phyloP scores from a whole-genome alignment of 1,284 basidiomycete genomes.

The Leccinum brunneo-olivaceum region DNA sequence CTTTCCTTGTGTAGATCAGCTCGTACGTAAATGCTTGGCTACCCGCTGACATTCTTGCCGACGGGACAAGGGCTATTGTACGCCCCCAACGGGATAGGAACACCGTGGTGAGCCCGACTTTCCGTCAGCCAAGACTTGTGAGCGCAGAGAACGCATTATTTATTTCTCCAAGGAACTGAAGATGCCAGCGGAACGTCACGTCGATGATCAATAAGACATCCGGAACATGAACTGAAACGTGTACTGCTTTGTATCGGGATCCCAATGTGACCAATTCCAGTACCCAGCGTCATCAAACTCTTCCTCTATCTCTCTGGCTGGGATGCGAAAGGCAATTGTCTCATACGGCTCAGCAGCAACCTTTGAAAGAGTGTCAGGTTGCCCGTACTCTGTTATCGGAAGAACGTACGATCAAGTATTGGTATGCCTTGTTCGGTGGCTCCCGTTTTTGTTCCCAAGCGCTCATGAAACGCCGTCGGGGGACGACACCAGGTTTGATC shows the following conservation, averaged over 20 bases:
- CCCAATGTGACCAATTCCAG: conserved; percentile 97
- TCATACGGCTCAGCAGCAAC: conserved; percentile 99
- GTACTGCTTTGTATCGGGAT: conserved; percentile 93
- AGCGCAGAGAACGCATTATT: too few species aligned
- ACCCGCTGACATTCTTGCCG: too few species aligned
- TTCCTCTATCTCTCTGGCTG: conserved; percentile 94
- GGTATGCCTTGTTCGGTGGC: conserved; percentile 90
- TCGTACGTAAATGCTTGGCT: too few species aligned
- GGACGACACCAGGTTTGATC: conserved; percentile 82
- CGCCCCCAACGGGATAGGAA: too few species aligned
- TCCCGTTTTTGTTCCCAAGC: conserved; percentile 98
- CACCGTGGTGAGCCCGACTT: too few species aligned
- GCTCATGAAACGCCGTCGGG: conserved; percentile 93
- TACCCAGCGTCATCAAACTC: conserved; percentile 85
- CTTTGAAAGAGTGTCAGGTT: conserved; percentile 36
- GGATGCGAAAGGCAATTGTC: conserved; percentile 97
- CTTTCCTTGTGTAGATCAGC: not conserved
- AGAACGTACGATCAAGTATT: conserved; percentile 89
- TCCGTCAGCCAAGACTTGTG: too few species aligned
- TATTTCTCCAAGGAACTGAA: too few species aligned
- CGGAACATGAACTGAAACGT: conserved; percentile 94
- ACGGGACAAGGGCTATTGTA: too few species aligned
- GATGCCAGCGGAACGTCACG: too few species aligned
- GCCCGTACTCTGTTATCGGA: not conserved
- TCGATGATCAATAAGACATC: conserved; percentile 31